Evolutionary conservation across 2,329 filamentous ascomycete genomes (phyloP), one percentile per base, ranked within the genome.

Genomic region (Pseudopyricularia cyperi): DNA sequence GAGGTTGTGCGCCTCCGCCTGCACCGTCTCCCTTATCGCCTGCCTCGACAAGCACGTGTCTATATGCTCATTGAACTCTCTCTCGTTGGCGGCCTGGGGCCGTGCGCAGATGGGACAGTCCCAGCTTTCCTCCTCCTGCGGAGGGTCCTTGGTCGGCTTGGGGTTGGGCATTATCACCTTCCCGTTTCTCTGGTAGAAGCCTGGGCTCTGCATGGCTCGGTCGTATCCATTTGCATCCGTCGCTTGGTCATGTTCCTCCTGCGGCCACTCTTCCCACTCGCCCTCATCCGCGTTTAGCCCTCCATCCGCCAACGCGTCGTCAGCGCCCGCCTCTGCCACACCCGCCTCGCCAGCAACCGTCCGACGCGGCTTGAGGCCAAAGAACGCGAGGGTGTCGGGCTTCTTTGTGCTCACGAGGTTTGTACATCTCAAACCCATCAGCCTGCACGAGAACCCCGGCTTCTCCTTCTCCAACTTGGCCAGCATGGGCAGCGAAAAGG

Each of bases 341-440:
- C 55, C 59, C 1, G 57, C 54, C 3, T 51, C 57, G 2, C 48
- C 54, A 4, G 57, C 62, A 50, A 54, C 57, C 3, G 55, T 52
- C 44, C 56, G 61, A 7, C 64, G 62, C 12, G 67, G 65, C 52
- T 69, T 75, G 51, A 82, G 68, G 0, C 89, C 87, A 57, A 96
- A 95, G 67, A 96, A 95, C 0, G 80, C 72, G 62, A 83, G 80
- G 1, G 88, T 76, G 15, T 87, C 85, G 0, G 78, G 78, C 62
- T 87, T 95, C 66, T 89, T 94, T 26, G 84, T 91, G 64, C 83
- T 93, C 34, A 95, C 77, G 1, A 98, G 74, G 62, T 95, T 82
- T 0, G 90, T 96, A 60, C 89, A 91, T 32, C 93, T 76, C 33
- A 98, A 68, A 0, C 93, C 93, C 81, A 98, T 88, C 2, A 98